phyloP scores from a whole-genome alignment of 2,329 filamentous ascomycete genomes.

The Xylaria sp. region DNA sequence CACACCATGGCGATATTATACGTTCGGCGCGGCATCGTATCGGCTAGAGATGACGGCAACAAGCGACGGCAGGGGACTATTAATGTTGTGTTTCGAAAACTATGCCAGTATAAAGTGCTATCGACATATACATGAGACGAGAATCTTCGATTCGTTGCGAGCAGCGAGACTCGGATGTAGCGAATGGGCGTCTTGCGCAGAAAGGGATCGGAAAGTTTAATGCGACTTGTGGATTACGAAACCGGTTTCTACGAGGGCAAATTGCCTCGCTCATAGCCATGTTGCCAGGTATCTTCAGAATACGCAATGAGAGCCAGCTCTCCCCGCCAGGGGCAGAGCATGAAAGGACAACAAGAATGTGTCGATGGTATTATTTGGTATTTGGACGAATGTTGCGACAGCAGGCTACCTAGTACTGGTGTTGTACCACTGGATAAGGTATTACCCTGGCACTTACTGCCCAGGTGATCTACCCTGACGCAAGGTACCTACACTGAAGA shows the following conservation, averaged over 20 bases:
- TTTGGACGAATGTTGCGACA: background rate
- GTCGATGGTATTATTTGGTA: background rate
- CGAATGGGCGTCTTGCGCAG: background rate
- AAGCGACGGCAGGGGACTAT: background rate
- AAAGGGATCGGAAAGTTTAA: background rate
- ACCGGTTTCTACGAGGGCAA: background rate
- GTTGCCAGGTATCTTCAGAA: background rate
- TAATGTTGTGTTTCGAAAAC: no score
- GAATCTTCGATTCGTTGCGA: background rate
- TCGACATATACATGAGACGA: background rate
- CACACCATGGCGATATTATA: constrained; percentile 91
- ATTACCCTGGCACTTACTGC: background rate
- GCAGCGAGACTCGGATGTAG: constrained; percentile 8
- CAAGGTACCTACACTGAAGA: constrained; percentile 1
- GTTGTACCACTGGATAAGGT: background rate
- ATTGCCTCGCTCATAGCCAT: constrained; percentile 7
- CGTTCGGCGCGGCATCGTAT: constrained; percentile 64
- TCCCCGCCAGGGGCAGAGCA: background rate
- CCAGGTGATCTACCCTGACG: background rate
- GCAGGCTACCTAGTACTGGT: background rate
- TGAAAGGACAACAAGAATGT: background rate
- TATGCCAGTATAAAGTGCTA: background rate
- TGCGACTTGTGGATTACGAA: background rate
- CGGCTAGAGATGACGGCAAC: constrained; percentile 29
- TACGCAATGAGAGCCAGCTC: background rate